Base-by-base conservation (phyloP, 2,329 filamentous ascomycete genomes). In the Pyrenophora seminiperda region DNA sequence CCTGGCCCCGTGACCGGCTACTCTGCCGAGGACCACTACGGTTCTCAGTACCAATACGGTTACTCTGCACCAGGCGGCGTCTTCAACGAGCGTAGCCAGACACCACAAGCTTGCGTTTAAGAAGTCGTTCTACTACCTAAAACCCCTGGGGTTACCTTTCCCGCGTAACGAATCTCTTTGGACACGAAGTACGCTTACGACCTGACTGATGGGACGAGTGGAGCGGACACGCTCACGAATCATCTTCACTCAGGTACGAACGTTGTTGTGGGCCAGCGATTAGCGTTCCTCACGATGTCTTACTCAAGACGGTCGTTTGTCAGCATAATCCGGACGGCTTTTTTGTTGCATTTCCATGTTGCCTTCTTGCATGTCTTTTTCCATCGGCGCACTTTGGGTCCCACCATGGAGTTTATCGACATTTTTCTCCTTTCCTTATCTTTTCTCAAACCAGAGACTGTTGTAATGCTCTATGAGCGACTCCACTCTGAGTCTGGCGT, bases 41-140 rank as follows among this genome's bases (percentile, higher is more conserved):
- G 68, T 13, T 76, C 76, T 48, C 68, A 71, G 43, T 78, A 76
- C 62, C 71, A 75, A 15, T 80, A 76, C 60, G 60, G 63, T 66
- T 68, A 67, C 50, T 63, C 61, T 37, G 66, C 69, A 65, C 73
- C 76, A 50, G 72, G 72, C 54, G 72, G 71, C 31, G 74, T 79
- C 47, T 74, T 80, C 43, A 68, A 71, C 39, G 77, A 79, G 51
- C 63, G 60, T 19, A 70, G 73, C 41, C 76, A 78, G 41, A 72
- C 76, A 3, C 76, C 76, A n/a, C 76, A 77, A 50, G 67, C 69
- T 38, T 72, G 70, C 47, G 69, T 73, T 14, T 73, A 63, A 60
- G 36, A 33, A 30, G 24, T 19, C 50, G 41, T 31, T 45, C 29
- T 34, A 42, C 51, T 45, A 53, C 54, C 44, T 54, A 24, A 50